Percentiles rank a stretch among this genome's conserved stretches.
phyloP scores from a whole-genome alignment of 306 rosid genomes.

The Cucurbita argyrosperma region DNA sequence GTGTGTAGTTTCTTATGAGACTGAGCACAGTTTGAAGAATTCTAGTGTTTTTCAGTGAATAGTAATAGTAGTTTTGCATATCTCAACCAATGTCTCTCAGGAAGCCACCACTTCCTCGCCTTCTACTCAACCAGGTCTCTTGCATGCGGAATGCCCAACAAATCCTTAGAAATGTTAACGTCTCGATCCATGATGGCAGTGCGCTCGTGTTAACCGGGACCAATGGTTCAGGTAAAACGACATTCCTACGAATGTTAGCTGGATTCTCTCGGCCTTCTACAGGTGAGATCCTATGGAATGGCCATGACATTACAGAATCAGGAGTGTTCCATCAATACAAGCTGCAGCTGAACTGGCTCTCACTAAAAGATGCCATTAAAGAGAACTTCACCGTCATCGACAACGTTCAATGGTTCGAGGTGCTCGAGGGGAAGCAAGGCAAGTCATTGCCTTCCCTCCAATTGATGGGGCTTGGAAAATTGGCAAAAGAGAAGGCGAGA shows the following conservation, averaged over 20 bases:
- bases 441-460: constrained; percentile 56
- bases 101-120: constrained; percentile 51
- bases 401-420: constrained; percentile 65
- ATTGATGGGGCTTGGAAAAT: constrained; percentile 72
- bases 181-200: constrained; percentile 63
- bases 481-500: constrained; percentile 66
- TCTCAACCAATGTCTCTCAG: constrained; percentile 30
- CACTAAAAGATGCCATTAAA: constrained; percentile 56
- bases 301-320: constrained; percentile 57
- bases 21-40: neutral
- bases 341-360: constrained; percentile 85
- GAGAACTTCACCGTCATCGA: constrained; percentile 40
- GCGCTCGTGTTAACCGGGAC: constrained; percentile 66
- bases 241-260: constrained; percentile 76
- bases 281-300: constrained; percentile 79
- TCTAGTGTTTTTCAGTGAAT: neutral
- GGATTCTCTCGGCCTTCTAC: constrained; percentile 83
- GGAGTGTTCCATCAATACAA: constrained; percentile 74
- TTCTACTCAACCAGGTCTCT: constrained; percentile 60
- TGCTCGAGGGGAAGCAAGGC: constrained; percentile 68
- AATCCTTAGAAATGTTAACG: constrained; percentile 57
- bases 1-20: neutral
- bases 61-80: neutral
- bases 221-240: constrained; percentile 82
- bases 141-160: constrained; percentile 94